A percentile compares a stretch with the other conserved stretches of the same genome.
Evolutionary conservation across 306 rosid species (phyloP).

Genomic region (Prosopis cineraria): DNA sequence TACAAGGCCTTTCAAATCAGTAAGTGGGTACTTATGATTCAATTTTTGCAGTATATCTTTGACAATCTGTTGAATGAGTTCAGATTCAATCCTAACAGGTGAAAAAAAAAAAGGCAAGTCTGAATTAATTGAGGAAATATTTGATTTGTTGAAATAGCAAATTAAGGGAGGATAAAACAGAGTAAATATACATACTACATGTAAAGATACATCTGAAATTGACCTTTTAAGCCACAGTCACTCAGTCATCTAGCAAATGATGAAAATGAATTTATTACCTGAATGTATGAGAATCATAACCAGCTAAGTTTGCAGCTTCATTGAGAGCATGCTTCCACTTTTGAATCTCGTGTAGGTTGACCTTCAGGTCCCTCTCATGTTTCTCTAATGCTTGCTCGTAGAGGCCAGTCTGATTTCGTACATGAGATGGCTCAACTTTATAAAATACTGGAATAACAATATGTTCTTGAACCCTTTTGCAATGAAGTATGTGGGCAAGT

Average conservation of each 20-base stretch:
- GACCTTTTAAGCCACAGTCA: no score
- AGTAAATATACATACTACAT: no score
- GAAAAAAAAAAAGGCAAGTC: not conserved
- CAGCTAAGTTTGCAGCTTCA: not conserved
- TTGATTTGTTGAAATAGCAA: no score
- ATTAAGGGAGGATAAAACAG: no score
- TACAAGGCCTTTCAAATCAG: not conserved
- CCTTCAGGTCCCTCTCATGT: not conserved
- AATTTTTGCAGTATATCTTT: not conserved
- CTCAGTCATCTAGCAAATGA: no score
- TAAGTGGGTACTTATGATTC: not conserved
- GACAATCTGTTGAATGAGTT: not conserved
- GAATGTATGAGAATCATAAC: not conserved
- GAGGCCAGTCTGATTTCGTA: not conserved
- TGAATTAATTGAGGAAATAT: no score
- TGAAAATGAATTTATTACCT: constrained; percentile 1
- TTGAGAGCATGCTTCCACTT: not conserved
- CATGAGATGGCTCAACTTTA: not conserved
- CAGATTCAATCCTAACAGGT: not conserved
- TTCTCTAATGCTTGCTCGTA: not conserved
- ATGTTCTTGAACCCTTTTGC: not conserved
- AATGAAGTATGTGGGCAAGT: constrained; percentile 1
- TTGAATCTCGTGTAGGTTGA: not conserved
- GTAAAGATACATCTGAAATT: no score
- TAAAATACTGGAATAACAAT: not conserved